Percentiles rank a stretch among this genome's conserved stretches.
Evolutionary conservation across 2,329 filamentous ascomycete genomes (phyloP).

Genomic region (Leptodontidium sp.): DNA sequence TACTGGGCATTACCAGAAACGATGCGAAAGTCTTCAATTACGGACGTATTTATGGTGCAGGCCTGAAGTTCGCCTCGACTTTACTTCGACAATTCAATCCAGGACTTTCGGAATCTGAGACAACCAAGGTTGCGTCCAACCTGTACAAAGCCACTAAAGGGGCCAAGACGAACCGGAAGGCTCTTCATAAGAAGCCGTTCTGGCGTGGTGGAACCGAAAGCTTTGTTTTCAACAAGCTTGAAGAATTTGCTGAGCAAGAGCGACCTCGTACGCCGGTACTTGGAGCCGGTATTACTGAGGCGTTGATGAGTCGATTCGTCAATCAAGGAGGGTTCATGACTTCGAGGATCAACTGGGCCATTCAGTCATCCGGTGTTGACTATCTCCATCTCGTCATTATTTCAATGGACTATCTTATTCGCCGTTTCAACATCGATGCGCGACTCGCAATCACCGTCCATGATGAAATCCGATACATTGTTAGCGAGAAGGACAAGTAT

Average conservation of each 20-base stretch:
- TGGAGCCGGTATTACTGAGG: constrained; percentile 95
- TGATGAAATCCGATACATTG: constrained; percentile 95
- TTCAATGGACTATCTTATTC: constrained; percentile 90
- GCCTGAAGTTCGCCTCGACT: constrained; percentile 89
- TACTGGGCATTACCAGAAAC: constrained; percentile 92
- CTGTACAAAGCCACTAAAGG: constrained; percentile 93
- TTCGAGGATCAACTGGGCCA: constrained; percentile 98
- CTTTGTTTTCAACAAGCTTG: constrained; percentile 97
- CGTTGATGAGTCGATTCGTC: constrained; percentile 87
- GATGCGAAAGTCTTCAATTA: constrained; percentile 99
- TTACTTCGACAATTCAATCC: constrained; percentile 95
- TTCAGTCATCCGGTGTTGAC: constrained; percentile 96
- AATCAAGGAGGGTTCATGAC: constrained; percentile 93
- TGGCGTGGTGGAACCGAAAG: constrained; percentile 98
- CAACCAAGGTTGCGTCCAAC: constrained; percentile 75
- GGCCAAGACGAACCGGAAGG: constrained; percentile 78
- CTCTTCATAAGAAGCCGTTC: constrained; percentile 77
- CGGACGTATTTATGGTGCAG: constrained; percentile 97
- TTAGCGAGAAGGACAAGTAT: constrained; percentile 86
- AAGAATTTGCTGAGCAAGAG: constrained; percentile 97
- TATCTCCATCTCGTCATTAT: constrained; percentile 95
- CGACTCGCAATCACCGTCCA: constrained; percentile 94
- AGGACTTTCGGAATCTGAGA: constrained; percentile 79
- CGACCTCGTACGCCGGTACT: constrained; percentile 89
- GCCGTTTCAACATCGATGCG: constrained; percentile 84